phyloP scores from a whole-genome alignment of 805 yeast species.

The Metschnikowia gruessii region DNA sequence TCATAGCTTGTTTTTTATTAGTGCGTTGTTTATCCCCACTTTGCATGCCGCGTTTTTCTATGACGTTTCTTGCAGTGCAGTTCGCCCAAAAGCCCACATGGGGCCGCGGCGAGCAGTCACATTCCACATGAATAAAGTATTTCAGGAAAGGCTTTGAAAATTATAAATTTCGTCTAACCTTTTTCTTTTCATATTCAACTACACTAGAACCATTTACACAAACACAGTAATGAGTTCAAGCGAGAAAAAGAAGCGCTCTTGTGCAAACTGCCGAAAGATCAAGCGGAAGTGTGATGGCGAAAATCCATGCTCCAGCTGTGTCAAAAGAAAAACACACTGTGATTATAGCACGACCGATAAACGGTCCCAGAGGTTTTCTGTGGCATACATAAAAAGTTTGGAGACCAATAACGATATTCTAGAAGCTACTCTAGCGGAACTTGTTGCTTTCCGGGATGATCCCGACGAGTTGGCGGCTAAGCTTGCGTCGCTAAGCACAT shows the following conservation, averaged over 20 bases:
- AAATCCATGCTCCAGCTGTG: constrained; percentile 18
- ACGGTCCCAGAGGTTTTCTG: constrained; percentile 18
- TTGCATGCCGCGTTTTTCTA: no score
- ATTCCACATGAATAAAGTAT: not conserved
- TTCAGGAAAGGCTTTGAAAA: not conserved
- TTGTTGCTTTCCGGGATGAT: constrained; percentile 17
- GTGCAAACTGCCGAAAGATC: constrained; percentile 19
- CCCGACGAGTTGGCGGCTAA: constrained; percentile 15
- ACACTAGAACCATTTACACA: not conserved
- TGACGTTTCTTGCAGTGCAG: no score
- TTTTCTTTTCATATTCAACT: not conserved
- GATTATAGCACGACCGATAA: constrained; percentile 18
- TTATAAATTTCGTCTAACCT: not conserved
- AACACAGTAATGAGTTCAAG: not conserved
- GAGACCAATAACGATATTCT: constrained; percentile 19
- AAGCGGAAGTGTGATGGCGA: constrained; percentile 21
- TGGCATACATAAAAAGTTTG: constrained; percentile 19
- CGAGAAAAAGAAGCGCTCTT: constrained; percentile 15
- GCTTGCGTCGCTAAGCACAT: constrained; percentile 14
- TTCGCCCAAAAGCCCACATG: no score
- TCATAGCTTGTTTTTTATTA: no score
- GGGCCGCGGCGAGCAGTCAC: not conserved
- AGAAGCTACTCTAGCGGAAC: constrained; percentile 14
- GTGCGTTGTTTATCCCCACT: no score
- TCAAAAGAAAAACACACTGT: constrained; percentile 12